Evolutionary conservation across 352 stramenopile species (phyloP).

Genomic region (Pilasporangium apinafurcum): DNA sequence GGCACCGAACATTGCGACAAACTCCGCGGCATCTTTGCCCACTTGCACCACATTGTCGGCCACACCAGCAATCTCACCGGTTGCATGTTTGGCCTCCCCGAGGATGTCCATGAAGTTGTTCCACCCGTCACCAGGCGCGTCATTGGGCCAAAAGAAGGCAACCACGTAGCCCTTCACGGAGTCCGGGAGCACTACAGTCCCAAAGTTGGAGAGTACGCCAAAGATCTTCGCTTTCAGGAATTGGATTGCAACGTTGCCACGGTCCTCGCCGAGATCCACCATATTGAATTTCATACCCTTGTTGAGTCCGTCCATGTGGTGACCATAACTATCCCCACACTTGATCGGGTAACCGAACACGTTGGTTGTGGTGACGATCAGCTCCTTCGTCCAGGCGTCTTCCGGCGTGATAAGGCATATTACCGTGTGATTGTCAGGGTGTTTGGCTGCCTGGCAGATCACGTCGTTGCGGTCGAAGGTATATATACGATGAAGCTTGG

Average conservation of each 20-base stretch:
- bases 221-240: slow-evolving; percentile 10
- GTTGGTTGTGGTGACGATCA: slow-evolving; percentile 5
- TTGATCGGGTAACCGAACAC: slow-evolving; percentile 9
- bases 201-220: slow-evolving; percentile 9
- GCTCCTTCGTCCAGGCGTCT: slow-evolving; percentile 8
- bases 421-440: slow-evolving; percentile 7
- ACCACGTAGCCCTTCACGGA: slow-evolving; percentile 5
- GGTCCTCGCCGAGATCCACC: slow-evolving; percentile 8
- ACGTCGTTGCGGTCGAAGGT: slow-evolving; percentile 9
- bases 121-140: slow-evolving; percentile 7
- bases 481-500: too few relatives aligned
- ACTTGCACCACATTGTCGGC: slow-evolving; percentile 6
- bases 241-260: slow-evolving; percentile 6
- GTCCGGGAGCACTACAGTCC: slow-evolving; percentile 6
- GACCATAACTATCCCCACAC: slow-evolving; percentile 5
- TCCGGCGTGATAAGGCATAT: slow-evolving; percentile 8
- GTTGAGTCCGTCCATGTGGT: slow-evolving; percentile 8
- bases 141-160: slow-evolving; percentile 9
- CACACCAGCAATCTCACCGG: slow-evolving; percentile 3
- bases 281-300: slow-evolving; percentile 7
- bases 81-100: slow-evolving; percentile 2
- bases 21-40: slow-evolving; percentile 3
- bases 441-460: slow-evolving; percentile 8
- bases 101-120: slow-evolving; percentile 10
- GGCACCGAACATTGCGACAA: slow-evolving; percentile 2